Evolutionary conservation across 495 filamentous ascomycete genomes (phyloP).

Genomic region (Zalerion maritima): DNA sequence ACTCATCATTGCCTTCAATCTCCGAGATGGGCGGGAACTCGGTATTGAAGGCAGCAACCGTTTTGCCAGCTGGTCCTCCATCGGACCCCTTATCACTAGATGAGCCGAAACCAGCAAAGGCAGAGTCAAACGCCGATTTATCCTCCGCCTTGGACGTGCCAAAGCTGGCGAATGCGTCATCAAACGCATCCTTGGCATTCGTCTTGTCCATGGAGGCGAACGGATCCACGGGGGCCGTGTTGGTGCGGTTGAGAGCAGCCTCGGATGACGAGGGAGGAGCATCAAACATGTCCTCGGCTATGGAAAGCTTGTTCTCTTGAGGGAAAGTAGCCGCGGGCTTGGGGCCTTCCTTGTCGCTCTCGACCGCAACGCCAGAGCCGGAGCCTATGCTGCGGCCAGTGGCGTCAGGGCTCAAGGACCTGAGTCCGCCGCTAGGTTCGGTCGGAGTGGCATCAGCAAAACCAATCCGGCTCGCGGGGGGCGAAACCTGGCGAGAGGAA

Average conservation of each 20-base stretch:
- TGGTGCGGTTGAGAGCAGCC: conserved; percentile 8
- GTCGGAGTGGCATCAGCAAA: conserved; percentile 33
- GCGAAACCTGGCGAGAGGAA: conserved; percentile 66
- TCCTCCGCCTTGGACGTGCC: conserved; percentile 20
- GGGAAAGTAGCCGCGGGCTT: too few species aligned
- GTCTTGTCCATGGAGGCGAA: conserved; percentile 41
- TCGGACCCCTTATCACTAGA: neutral
- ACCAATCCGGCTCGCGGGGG: conserved; percentile 61
- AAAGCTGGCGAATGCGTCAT: conserved; percentile 56
- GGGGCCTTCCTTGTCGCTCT: too few species aligned
- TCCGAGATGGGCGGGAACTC: conserved; percentile 94
- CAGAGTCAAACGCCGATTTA: conserved; percentile 12
- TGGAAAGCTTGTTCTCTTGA: too few species aligned
- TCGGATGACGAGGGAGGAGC: conserved; percentile 28
- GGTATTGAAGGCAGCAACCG: conserved; percentile 35
- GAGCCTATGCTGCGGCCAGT: conserved; percentile 24
- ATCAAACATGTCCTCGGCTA: too few species aligned
- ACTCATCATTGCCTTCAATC: conserved; percentile 63
- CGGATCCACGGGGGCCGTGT: conserved; percentile 30
- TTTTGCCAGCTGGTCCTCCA: conserved; percentile 13
- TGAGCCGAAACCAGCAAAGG: conserved; percentile 16
- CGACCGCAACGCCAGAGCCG: conserved; percentile 16
- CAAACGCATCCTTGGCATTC: conserved; percentile 61
- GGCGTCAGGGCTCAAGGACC: conserved; percentile 18
- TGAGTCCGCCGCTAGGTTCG: conserved; percentile 17